phyloP scores from a whole-genome alignment of 2,329 filamentous ascomycete genomes.

The Chaetomiaceae sp. region DNA sequence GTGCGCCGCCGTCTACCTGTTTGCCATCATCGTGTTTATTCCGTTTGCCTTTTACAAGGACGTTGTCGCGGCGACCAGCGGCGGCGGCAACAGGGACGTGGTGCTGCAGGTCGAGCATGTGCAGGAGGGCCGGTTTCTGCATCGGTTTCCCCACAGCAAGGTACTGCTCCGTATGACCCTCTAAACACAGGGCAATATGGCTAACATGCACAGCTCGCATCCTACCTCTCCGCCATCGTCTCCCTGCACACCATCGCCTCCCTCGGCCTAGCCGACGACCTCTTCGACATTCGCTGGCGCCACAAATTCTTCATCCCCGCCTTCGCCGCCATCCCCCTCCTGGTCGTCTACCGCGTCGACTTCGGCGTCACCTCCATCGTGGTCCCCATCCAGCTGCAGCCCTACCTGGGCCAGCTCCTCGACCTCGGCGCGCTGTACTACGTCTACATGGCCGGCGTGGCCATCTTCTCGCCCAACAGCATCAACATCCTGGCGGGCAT shows the following conservation, averaged over 20 bases:
- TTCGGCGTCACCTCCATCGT: constrained; percentile 96
- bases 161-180: constrained; percentile 41
- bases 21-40: constrained; percentile 86
- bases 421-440: constrained; percentile 86
- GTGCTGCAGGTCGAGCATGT: constrained; percentile 69
- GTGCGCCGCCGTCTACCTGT: constrained; percentile 85
- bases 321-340: constrained; percentile 85
- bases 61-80: constrained; percentile 90
- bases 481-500: constrained; percentile 99
- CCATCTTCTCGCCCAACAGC: constrained; percentile 97
- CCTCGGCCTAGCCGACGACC: constrained; percentile 88
- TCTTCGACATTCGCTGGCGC: constrained; percentile 97
- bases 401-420: constrained; percentile 78
- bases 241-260: constrained; percentile 88
- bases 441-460: constrained; percentile 90
- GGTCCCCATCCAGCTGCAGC: constrained; percentile 78
- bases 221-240: constrained; percentile 89
- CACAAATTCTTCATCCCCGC: constrained; percentile 98
- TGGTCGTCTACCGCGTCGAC: constrained; percentile 97
- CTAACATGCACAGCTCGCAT: constrained; percentile 64
- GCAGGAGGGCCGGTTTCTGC: constrained; percentile 78
- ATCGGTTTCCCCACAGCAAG: constrained; percentile 93
- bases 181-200: no score
- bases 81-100: constrained; percentile 85
- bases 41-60: constrained; percentile 98